These are phyloP conservation scores for Nothopassalora personata DNA, from an alignment of 2,329 filamentous ascomycete genomes.

Conservation along the genomic window DNA sequence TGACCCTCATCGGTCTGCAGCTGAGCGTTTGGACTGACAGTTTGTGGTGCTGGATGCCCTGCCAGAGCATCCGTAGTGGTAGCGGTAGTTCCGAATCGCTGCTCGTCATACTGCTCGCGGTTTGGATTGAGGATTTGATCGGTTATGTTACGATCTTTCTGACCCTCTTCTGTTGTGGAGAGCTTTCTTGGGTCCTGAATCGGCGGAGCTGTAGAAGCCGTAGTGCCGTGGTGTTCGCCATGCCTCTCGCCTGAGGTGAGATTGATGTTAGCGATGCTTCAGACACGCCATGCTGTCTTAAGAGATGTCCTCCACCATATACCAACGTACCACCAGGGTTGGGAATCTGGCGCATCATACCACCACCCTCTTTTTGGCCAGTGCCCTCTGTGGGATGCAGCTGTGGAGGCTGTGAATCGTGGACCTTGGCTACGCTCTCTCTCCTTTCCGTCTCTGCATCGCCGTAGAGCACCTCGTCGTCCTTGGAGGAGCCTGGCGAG, in stretches of 20 bases:
- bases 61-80: conserved; percentile 5
- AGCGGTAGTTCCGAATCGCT: conserved; percentile 14
- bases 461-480: conserved; percentile 34
- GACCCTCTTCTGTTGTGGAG: conserved; percentile 4
- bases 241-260: conserved; percentile 11
- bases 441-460: conserved; percentile 13
- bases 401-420: conserved; percentile 4
- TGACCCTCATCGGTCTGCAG: conserved; percentile 8
- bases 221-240: conserved; percentile 17
- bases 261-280: not conserved
- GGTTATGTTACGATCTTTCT: conserved; percentile 17
- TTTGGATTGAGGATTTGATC: conserved; percentile 18
- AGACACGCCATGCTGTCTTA: not conserved
- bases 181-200: conserved; percentile 3
- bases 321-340: conserved; percentile 15
- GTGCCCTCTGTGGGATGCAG: conserved; percentile 8
- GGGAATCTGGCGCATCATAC: conserved; percentile 7
- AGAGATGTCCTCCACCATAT: not conserved
- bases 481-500: conserved; percentile 31
- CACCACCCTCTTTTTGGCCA: conserved; percentile 9
- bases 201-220: conserved; percentile 2
- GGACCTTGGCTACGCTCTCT: conserved; percentile 3
- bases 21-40: conserved; percentile 6
- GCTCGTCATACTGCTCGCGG: conserved; percentile 19
- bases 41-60: conserved; percentile 1